These are phyloP conservation scores for Teunomyces stri DNA, from an alignment of 805 yeast species.

Conservation along the genomic window DNA sequence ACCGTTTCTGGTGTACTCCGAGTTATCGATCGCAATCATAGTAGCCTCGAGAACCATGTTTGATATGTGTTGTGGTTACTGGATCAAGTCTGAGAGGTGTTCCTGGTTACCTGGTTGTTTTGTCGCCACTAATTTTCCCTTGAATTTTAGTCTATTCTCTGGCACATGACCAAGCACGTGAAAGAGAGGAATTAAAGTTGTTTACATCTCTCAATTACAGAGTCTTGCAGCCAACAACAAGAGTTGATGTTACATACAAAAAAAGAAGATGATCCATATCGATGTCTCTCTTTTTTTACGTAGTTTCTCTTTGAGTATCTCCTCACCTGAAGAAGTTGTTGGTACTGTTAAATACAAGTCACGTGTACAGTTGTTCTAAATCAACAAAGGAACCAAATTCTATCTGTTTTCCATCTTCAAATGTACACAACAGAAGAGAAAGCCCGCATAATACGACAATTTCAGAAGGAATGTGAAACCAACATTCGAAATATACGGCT, in stretches of 20 bases:
- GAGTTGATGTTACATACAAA: too few species aligned
- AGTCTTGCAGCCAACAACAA: too few species aligned
- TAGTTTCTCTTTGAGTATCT: too few species aligned
- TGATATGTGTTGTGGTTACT: constrained; percentile 3
- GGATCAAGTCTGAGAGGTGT: background rate
- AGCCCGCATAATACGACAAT: constrained; percentile 29
- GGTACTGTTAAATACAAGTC: too few species aligned
- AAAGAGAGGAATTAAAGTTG: too few species aligned
- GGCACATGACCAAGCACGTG: too few species aligned
- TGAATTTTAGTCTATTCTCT: background rate
- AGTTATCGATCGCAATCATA: constrained; percentile 91
- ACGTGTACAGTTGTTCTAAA: background rate
- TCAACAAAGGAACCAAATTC: background rate
- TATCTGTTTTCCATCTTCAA: background rate
- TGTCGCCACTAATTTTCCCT: constrained; percentile 3
- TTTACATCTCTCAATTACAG: too few species aligned
- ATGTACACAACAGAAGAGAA: constrained; percentile 34
- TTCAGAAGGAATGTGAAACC: constrained; percentile 20
- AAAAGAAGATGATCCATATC: too few species aligned
- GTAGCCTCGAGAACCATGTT: constrained; percentile 94
- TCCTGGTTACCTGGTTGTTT: background rate
- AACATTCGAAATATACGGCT: constrained; percentile 23
- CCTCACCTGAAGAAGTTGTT: too few species aligned
- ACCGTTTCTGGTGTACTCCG: constrained; percentile 94
- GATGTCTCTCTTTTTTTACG: too few species aligned